Conservation (phyloP, 2,329 filamentous ascomycete genomes). For the Colletotrichum kahawae region DNA sequence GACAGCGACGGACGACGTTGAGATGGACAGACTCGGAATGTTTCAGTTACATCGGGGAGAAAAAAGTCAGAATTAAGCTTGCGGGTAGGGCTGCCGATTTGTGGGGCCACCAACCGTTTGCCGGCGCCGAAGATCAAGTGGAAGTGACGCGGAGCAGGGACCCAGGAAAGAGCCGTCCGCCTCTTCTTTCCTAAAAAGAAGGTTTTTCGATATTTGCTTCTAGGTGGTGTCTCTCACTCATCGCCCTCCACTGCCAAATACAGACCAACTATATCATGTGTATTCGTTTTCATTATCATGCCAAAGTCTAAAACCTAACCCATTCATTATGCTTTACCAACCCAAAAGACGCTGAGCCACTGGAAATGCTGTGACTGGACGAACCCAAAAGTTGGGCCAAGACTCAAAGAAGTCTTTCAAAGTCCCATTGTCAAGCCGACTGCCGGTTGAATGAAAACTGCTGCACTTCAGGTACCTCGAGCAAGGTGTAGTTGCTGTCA, state of each 20-base stretch:
- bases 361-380: not conserved
- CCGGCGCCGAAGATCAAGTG: not conserved
- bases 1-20: not conserved
- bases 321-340: not conserved
- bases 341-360: not conserved
- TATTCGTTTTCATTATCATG: not conserved
- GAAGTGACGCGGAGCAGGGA: not conserved
- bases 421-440: not conserved
- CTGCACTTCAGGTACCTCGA: conserved; percentile 19
- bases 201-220: not conserved
- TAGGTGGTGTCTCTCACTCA: not conserved
- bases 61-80: conserved; percentile 15
- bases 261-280: not conserved
- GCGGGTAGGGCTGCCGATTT: conserved; percentile 15
- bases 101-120: not conserved
- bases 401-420: too few species aligned
- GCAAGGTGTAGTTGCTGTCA: conserved; percentile 34
- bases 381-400: not conserved
- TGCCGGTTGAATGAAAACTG: not conserved
- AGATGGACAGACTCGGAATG: not conserved
- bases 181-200: not conserved
- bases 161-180: not conserved
- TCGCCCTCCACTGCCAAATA: not conserved
- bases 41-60: not conserved
- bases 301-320: not conserved